These are phyloP conservation scores for Colletotrichum chrysophilum DNA, from an alignment of 2,329 filamentous ascomycete genomes.

Conservation along the genomic window DNA sequence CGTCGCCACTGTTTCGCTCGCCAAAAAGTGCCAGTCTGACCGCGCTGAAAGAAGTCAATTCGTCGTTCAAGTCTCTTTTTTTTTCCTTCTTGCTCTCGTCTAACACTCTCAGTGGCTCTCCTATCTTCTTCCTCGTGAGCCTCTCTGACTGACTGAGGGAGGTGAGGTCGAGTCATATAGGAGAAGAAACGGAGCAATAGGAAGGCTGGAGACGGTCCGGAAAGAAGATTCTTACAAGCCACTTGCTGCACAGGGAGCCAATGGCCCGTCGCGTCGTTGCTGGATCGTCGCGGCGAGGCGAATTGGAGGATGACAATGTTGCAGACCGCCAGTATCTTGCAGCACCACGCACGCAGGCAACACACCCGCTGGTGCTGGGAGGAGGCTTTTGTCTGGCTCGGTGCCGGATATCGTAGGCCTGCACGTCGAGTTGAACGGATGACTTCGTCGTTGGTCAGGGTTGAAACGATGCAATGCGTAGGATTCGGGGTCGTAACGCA, in stretches of 20 bases:
- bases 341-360: not conserved
- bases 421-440: not conserved
- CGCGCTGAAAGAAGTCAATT: not conserved
- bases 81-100: not conserved
- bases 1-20: not conserved
- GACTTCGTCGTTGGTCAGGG: not conserved
- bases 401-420: not conserved
- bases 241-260: constrained; percentile 13
- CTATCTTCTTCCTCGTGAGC: not conserved
- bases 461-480: not conserved
- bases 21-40: not conserved
- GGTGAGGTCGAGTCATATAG: not conserved
- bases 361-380: not conserved
- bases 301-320: constrained; percentile 9
- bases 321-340: constrained; percentile 20
- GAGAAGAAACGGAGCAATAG: not conserved
- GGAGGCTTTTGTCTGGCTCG: not conserved
- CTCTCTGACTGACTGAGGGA: not conserved
- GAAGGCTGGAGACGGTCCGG: not conserved
- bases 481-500: not conserved
- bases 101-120: not conserved
- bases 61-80: not conserved
- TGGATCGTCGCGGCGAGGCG: constrained; percentile 13
- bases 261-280: constrained; percentile 3
- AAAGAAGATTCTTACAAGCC: constrained; percentile 11